phyloP scores from a whole-genome alignment of 331 rosid species.

The Malus hybrid region DNA sequence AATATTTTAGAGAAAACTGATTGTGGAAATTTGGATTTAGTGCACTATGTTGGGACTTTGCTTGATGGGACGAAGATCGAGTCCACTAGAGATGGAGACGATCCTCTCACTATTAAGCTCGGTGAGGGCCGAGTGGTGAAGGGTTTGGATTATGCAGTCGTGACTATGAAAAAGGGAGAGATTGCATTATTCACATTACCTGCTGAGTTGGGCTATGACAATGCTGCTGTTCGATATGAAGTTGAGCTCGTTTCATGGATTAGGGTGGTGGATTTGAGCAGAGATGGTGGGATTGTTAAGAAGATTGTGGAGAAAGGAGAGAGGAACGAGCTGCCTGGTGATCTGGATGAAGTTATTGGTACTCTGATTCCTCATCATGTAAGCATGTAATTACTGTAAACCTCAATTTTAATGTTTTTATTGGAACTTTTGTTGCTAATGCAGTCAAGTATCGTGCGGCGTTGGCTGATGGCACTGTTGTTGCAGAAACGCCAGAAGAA shows the following conservation, averaged over 20 bases:
- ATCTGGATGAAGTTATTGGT: slow-evolving; percentile 66
- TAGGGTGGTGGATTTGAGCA: slow-evolving; percentile 44
- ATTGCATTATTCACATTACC: slow-evolving; percentile 49
- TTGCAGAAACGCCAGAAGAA: slow-evolving; percentile 44
- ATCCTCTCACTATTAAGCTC: slow-evolving; percentile 35
- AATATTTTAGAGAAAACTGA: neutral
- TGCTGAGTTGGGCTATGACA: slow-evolving; percentile 21
- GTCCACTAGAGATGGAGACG: slow-evolving; percentile 39
- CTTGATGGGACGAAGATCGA: slow-evolving; percentile 41
- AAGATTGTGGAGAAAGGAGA: slow-evolving; percentile 46
- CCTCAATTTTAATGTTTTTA: neutral
- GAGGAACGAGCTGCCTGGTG: slow-evolving; percentile 31
- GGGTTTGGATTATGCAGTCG: slow-evolving; percentile 48
- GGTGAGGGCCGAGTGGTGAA: slow-evolving; percentile 45
- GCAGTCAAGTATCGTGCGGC: slow-evolving; percentile 49
- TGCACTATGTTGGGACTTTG: slow-evolving; percentile 46
- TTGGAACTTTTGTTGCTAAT: neutral
- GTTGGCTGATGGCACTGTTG: slow-evolving; percentile 45
- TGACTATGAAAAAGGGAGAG: slow-evolving; percentile 61
- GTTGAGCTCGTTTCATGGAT: slow-evolving; percentile 63
- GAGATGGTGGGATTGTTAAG: slow-evolving; percentile 62
- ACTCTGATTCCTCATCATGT: slow-evolving; percentile 13
- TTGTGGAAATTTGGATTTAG: slow-evolving; percentile 19
- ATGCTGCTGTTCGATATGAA: slow-evolving; percentile 33
- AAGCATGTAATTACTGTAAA: neutral